Conservation (phyloP, 2,329 filamentous ascomycete species). For the Fusarium brachygibbosum region DNA sequence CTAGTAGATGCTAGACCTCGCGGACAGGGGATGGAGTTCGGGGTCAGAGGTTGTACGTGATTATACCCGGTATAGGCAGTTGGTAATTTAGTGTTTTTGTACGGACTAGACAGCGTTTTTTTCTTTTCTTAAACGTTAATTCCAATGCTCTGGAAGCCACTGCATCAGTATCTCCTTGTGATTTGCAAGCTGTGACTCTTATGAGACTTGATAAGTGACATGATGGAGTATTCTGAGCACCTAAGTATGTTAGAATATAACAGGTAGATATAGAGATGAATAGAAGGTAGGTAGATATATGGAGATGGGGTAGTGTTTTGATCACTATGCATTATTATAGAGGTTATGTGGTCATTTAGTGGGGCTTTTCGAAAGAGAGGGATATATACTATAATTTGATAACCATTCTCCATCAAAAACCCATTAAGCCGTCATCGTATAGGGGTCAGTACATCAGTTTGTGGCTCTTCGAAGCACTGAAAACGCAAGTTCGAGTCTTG, state of each 20-base stretch:
- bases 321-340: too few species aligned
- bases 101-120: constrained; percentile 22
- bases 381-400: accelerated
- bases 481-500: constrained; percentile 46
- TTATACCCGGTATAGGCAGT: constrained; percentile 49
- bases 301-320: too few species aligned
- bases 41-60: constrained; percentile 42
- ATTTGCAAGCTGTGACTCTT: not conserved
- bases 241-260: not conserved
- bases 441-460: constrained; percentile 45
- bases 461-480: constrained; percentile 41
- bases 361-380: accelerated
- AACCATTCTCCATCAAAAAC: not conserved
- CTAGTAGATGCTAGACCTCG: constrained; percentile 40
- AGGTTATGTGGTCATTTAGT: not conserved
- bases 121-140: not conserved
- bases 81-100: constrained; percentile 33
- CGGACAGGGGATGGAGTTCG: constrained; percentile 45
- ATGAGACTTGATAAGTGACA: not conserved
- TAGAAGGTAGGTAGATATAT: too few species aligned
- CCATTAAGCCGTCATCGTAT: constrained; percentile 39
- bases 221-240: not conserved
- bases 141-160: constrained; percentile 25
- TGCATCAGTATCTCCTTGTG: not conserved
- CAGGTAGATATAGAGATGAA: not conserved